These are phyloP conservation scores for Betula pendula DNA, from an alignment of 306 rosid species.

Conservation along the genomic window DNA sequence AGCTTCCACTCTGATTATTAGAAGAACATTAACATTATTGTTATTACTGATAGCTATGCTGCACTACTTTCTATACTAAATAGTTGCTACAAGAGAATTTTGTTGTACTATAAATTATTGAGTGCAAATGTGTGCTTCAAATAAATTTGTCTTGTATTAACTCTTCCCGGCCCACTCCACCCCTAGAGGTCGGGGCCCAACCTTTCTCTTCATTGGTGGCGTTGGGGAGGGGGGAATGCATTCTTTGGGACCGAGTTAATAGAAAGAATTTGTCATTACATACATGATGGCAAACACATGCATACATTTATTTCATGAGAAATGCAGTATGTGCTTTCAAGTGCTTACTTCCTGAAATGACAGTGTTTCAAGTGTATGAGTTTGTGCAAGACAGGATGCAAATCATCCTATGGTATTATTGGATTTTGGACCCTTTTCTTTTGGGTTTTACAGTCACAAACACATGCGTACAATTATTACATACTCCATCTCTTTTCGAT, in stretches of 20 bases:
- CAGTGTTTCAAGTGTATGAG: too few relatives aligned
- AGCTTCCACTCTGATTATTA: slow-evolving; percentile 38
- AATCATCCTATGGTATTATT: too few relatives aligned
- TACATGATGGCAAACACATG: neutral
- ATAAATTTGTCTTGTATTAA: neutral
- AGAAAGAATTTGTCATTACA: neutral
- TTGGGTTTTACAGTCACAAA: too few relatives aligned
- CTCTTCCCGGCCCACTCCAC: neutral
- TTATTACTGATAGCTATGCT: slow-evolving; percentile 45
- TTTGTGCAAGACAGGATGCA: too few relatives aligned
- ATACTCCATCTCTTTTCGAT: too few relatives aligned
- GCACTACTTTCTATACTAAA: slow-evolving; percentile 33
- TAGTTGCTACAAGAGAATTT: slow-evolving; percentile 19
- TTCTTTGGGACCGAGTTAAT: neutral
- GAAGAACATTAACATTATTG: slow-evolving; percentile 49
- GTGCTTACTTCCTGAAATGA: too few relatives aligned
- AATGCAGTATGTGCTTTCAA: too few relatives aligned
- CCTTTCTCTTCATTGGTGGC: too few relatives aligned
- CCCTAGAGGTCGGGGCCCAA: too few relatives aligned
- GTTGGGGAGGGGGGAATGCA: neutral
- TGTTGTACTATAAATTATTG: slow-evolving; percentile 48
- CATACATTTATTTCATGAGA: too few relatives aligned
- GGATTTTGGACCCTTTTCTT: too few relatives aligned
- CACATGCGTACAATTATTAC: too few relatives aligned
- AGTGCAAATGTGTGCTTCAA: slow-evolving; percentile 30